Percentiles rank a stretch among this genome's conserved stretches.
Conservation (phyloP, 2,329 filamentous ascomycete genomes). For the Verticillium tricorpus region DNA sequence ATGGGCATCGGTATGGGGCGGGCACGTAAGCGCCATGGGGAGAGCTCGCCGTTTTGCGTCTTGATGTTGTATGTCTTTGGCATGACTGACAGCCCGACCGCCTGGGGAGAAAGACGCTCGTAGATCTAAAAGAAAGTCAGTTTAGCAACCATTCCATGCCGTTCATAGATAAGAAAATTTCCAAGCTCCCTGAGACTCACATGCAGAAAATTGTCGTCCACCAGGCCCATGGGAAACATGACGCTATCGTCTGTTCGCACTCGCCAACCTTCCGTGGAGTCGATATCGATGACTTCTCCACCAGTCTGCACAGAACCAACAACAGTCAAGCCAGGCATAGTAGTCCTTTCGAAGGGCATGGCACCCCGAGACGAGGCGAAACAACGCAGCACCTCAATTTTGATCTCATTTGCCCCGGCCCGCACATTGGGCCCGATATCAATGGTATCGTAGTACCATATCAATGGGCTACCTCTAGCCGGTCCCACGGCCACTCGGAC, state of each 20-base stretch:
- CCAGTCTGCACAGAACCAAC: slow-evolving; percentile 14
- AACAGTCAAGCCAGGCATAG: slow-evolving; percentile 21
- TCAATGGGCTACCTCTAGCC: slow-evolving; percentile 24
- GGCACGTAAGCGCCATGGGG: slow-evolving; percentile 32
- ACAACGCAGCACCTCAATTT: slow-evolving; percentile 22
- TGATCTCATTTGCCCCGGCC: slow-evolving; percentile 20
- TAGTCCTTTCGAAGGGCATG: slow-evolving; percentile 24
- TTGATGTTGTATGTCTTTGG: slow-evolving; percentile 23
- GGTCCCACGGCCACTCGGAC: slow-evolving; percentile 29
- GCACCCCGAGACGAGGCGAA: slow-evolving; percentile 18
- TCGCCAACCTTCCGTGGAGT: slow-evolving; percentile 16
- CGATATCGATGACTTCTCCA: slow-evolving; percentile 2
- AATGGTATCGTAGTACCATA: slow-evolving; percentile 28
- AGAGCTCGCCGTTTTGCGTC: slow-evolving; percentile 31
- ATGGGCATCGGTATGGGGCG: slow-evolving; percentile 30
- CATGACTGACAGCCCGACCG: not conserved
- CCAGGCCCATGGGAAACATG: slow-evolving; percentile 19
- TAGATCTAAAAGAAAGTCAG: slow-evolving; percentile 13
- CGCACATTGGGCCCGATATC: slow-evolving; percentile 21
- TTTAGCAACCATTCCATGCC: too few species aligned
- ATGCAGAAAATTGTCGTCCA: slow-evolving; percentile 36
- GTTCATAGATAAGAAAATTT: not conserved
- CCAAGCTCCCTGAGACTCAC: slow-evolving; percentile 15
- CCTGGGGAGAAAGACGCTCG: slow-evolving; percentile 12
- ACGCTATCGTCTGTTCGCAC: slow-evolving; percentile 18